Percentiles rank a stretch among this genome's conserved stretches.
phyloP scores from a whole-genome alignment of 1,139 yeast species.

The Komagataea norvegica region DNA sequence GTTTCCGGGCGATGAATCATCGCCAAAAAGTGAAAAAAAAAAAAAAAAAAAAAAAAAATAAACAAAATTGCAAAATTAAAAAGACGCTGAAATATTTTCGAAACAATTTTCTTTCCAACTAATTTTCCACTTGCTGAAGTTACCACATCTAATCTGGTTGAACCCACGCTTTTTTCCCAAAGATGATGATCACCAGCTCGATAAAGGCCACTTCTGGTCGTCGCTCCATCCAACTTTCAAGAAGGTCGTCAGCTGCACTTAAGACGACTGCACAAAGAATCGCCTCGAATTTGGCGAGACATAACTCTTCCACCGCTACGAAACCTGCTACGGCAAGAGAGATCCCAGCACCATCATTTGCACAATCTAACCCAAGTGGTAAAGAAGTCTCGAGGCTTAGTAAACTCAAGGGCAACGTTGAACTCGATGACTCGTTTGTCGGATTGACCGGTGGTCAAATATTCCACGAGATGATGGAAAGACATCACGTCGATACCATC shows the following conservation, averaged over 20 bases:
- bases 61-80: conserved; percentile 1
- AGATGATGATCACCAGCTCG: conserved; percentile 15
- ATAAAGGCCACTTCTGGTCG: conserved; percentile 16
- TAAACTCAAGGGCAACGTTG: conserved; percentile 34
- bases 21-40: conserved; percentile 4
- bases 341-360: conserved; percentile 26
- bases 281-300: not conserved
- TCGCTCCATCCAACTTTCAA: conserved; percentile 14
- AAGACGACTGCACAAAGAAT: not conserved
- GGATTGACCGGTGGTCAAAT: conserved; percentile 97
- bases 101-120: not conserved
- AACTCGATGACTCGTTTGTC: conserved; percentile 71
- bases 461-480: conserved; percentile 97
- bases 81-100: not conserved
- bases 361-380: conserved; percentile 17
- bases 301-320: conserved; percentile 7
- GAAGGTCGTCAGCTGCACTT: not conserved
- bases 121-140: not conserved
- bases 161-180: not conserved
- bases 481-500: conserved; percentile 91
- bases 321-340: conserved; percentile 17
- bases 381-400: conserved; percentile 3
- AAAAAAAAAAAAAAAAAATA: conserved; percentile 1
- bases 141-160: too few species aligned
- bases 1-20: not conserved